Percentiles rank a stretch among this genome's conserved stretches.
These are phyloP conservation scores for Fomitopsis pinicola DNA, from an alignment of 1,284 basidiomycete genomes.

Conservation along the genomic window DNA sequence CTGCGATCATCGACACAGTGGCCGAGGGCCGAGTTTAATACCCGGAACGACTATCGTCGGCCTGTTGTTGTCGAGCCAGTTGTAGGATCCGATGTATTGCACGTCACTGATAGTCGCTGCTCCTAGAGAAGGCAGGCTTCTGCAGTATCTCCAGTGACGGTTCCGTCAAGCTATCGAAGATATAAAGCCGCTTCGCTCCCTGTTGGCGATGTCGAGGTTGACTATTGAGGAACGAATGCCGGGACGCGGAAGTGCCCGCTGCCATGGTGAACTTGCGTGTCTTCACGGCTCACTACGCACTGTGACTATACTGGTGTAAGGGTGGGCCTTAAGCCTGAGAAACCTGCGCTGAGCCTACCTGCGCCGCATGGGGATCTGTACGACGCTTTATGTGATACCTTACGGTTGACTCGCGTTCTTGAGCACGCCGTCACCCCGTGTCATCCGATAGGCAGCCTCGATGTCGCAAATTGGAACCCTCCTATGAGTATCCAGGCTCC, in stretches of 20 bases:
- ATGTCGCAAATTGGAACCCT: too few species aligned
- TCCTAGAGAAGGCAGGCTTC: not conserved
- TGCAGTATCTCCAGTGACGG: not conserved
- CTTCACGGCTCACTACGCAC: too few species aligned
- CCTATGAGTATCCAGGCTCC: too few species aligned
- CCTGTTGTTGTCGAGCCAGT: constrained; percentile 37
- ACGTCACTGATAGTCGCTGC: constrained; percentile 24
- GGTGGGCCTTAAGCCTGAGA: too few species aligned
- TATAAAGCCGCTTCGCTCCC: not conserved
- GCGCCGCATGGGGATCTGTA: too few species aligned
- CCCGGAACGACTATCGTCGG: constrained; percentile 57
- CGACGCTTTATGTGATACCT: too few species aligned
- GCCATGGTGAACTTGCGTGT: not conserved
- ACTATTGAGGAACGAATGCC: not conserved
- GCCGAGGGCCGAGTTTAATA: constrained; percentile 9
- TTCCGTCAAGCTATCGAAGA: not conserved
- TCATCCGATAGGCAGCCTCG: too few species aligned
- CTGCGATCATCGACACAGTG: not conserved
- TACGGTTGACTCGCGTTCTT: too few species aligned
- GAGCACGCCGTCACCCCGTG: too few species aligned
- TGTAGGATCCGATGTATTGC: constrained; percentile 50
- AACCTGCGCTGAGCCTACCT: too few species aligned
- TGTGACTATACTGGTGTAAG: too few species aligned
- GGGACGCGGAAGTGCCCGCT: too few species aligned
- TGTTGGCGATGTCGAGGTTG: not conserved